Evolutionary conservation across 495 filamentous ascomycete species (phyloP).

Genomic region (Hypoxylon fuscum): DNA sequence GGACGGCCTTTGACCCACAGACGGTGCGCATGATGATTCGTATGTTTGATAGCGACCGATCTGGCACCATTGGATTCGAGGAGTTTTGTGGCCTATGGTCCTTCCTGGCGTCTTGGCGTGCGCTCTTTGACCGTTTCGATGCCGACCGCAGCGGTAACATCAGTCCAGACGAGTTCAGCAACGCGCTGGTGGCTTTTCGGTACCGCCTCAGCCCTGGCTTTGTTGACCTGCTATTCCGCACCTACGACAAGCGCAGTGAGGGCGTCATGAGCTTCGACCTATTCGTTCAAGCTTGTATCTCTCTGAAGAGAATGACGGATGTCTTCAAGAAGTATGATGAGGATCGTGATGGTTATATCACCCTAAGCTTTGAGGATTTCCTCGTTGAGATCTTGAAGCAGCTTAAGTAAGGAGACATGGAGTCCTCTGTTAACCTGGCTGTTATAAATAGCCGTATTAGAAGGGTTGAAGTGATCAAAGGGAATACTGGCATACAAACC

Average conservation of each 20-base stretch:
- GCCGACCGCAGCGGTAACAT: slow-evolving; percentile 87
- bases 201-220: slow-evolving; percentile 88
- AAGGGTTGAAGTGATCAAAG: background rate
- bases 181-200: slow-evolving; percentile 92
- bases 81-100: slow-evolving; percentile 97
- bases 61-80: slow-evolving; percentile 88
- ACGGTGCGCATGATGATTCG: slow-evolving; percentile 98
- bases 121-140: slow-evolving; percentile 96
- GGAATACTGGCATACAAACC: background rate
- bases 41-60: slow-evolving; percentile 95
- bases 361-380: slow-evolving; percentile 83
- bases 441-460: background rate
- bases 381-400: slow-evolving; percentile 69
- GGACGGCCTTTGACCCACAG: slow-evolving; percentile 91
- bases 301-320: slow-evolving; percentile 96
- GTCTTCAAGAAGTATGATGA: slow-evolving; percentile 99
- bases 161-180: slow-evolving; percentile 83
- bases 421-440: background rate
- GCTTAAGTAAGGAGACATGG: slow-evolving; percentile 49
- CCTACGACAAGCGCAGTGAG: slow-evolving; percentile 66
- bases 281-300: slow-evolving; percentile 97
- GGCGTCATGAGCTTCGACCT: slow-evolving; percentile 91
- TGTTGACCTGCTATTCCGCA: slow-evolving; percentile 78
- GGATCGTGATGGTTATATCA: slow-evolving; percentile 92
- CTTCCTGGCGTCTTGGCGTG: slow-evolving; percentile 92